Conservation (phyloP, 345 rosid species). For the Schrenkiella parvula region DNA sequence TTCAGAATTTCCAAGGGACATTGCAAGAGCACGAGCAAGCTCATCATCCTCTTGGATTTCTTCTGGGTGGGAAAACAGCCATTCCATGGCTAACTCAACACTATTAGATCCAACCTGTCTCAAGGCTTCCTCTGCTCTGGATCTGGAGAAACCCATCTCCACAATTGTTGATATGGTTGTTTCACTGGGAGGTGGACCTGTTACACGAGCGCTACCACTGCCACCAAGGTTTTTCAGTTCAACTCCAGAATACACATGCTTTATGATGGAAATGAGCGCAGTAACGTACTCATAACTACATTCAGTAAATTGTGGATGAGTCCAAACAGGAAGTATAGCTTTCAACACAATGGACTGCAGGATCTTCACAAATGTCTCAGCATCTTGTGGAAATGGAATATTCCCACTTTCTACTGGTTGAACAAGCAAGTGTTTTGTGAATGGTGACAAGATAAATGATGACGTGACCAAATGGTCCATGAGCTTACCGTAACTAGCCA, state of each 20-base stretch:
- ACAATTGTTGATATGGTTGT: conserved; percentile 76
- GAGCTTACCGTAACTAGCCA: conserved; percentile 84
- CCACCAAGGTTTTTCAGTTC: conserved; percentile 71
- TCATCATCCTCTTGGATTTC: conserved; percentile 94
- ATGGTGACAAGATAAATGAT: conserved; percentile 78
- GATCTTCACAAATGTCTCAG: conserved; percentile 86
- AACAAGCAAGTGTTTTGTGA: conserved; percentile 74
- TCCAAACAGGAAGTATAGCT: conserved; percentile 91
- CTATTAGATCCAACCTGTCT: conserved; percentile 90
- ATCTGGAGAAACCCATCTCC: conserved; percentile 96
- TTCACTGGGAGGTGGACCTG: conserved; percentile 92
- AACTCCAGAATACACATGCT: conserved; percentile 88
- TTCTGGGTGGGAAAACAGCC: conserved; percentile 93
- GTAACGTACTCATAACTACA: conserved; percentile 80
- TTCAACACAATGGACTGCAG: conserved; percentile 93
- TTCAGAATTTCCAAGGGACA: conserved; percentile 91
- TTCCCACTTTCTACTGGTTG: conserved; percentile 70
- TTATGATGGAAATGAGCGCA: conserved; percentile 67
- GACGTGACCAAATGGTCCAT: conserved; percentile 97
- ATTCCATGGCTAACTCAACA: conserved; percentile 98
- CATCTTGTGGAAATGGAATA: conserved; percentile 69
- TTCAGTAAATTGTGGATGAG: conserved; percentile 72
- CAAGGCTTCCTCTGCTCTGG: conserved; percentile 94
- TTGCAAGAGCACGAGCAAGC: conserved; percentile 97
- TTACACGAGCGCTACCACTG: conserved; percentile 52